These are phyloP conservation scores for Backusella morwellensis DNA, from an alignment of 192 early-diverging fungal genomes.

Conservation along the genomic window DNA sequence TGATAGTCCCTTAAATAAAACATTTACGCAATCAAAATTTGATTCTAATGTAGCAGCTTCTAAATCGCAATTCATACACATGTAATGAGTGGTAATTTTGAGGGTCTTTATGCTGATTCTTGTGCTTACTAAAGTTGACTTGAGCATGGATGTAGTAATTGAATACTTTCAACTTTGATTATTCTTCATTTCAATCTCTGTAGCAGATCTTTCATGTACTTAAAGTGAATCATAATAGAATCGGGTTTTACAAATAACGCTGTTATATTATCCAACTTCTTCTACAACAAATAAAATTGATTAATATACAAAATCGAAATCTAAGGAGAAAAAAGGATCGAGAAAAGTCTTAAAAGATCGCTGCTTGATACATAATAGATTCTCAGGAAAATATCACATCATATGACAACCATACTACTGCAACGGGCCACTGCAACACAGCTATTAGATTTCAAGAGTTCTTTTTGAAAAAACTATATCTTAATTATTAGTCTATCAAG, in stretches of 20 bases:
- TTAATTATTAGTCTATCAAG: conserved; percentile 93
- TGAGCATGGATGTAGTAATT: conserved; percentile 26
- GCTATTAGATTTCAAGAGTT: conserved; percentile 54
- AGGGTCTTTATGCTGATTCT: neutral
- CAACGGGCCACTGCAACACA: conserved; percentile 53
- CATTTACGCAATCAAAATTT: conserved; percentile 81
- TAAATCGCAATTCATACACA: conserved; percentile 73
- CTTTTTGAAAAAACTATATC: conserved; percentile 33
- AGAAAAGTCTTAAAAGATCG: conserved; percentile 83
- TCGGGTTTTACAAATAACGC: conserved; percentile 73
- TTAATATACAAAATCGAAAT: conserved; percentile 65
- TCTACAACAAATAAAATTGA: conserved; percentile 69
- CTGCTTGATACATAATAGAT: conserved; percentile 92
- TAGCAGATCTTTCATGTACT: conserved; percentile 21
- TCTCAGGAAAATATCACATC: conserved; percentile 86
- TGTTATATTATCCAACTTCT: conserved; percentile 64
- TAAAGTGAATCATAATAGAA: conserved; percentile 17
- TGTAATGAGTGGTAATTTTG: conserved; percentile 62
- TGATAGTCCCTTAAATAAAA: conserved; percentile 83
- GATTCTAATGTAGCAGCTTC: conserved; percentile 52
- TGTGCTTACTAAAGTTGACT: neutral
- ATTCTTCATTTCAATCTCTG: neutral
- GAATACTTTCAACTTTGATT: conserved; percentile 16
- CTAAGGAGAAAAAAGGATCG: conserved; percentile 61
- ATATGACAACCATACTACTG: conserved; percentile 80